Evolutionary conservation across 2,329 filamentous ascomycete species (phyloP), one percentile per base, ranked within the genome.

Genomic region (Cercospora zeae-maydis): DNA sequence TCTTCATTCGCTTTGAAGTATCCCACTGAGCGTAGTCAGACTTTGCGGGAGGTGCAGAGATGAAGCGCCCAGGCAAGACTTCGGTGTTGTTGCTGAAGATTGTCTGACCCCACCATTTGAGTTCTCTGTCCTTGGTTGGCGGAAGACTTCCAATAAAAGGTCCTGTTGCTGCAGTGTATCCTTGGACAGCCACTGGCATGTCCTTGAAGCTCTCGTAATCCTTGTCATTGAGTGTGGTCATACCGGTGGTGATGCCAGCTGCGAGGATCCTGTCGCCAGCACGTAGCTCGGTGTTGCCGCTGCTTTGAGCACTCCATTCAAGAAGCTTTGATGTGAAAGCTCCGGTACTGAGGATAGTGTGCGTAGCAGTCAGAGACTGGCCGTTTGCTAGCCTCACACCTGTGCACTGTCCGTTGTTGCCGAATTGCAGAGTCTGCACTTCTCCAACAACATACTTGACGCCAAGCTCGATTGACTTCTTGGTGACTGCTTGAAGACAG

Each of bases 11-110:
- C 1, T 75, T 75, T 0, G 86, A 72, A 69, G 88, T 83, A 27
- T 85, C 79, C 86, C 86, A 89, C 69, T 89, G 86, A 5, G 78
- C 80, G 68, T 88, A 88, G 67, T 88, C 86, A 11, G 74, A 73
- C 33, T 77, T 76, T 0, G 79, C 70, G 0, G 86, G 86, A 0
- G 86, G 86, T 16, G 80, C 80, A 2, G 86, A 88, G 54, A 88
- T 74, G 53, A 76, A 74, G 4, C 80, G 80, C 0, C 84, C 84
- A 1, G 84, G 82, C 45, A 82, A 66, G 6, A 83, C 77, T 63
- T 84, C 81, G 14, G 76, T 76, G 0, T 80, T 83, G 73, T 86
- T 86, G 56, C 75, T 80, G 75, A 87, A 86, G 65, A 86, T 86
- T 59, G 79, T 83, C 58, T 82, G 80, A 14, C 84, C 84, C 84